Evolutionary conservation across 441 rosid species (phyloP).

Genomic region (Breynia disticha): DNA sequence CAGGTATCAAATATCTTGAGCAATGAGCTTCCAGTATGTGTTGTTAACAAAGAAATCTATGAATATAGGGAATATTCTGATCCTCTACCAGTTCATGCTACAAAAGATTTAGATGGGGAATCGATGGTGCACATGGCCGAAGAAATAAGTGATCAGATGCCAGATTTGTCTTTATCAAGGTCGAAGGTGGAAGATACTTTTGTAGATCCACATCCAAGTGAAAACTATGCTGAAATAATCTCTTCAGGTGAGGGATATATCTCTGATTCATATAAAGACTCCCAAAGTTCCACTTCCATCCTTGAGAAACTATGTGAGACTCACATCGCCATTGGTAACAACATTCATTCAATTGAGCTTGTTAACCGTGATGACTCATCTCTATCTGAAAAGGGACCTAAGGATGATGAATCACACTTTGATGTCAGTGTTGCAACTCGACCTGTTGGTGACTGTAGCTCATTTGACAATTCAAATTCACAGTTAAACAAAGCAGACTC

Average conservation of each 20-base stretch:
- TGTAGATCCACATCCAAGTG: conserved; percentile 6
- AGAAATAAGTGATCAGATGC: conserved; percentile 11
- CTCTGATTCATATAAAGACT: not conserved
- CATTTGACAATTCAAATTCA: conserved; percentile 14
- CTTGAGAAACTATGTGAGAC: not conserved
- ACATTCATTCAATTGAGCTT: not conserved
- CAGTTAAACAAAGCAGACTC: conserved; percentile 13
- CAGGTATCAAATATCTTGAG: conserved; percentile 2
- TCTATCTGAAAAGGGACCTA: conserved; percentile 20
- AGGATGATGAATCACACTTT: conserved; percentile 19
- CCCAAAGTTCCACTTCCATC: conserved; percentile 5
- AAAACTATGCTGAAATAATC: conserved; percentile 12
- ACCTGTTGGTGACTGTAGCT: conserved; percentile 16
- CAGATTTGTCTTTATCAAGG: conserved; percentile 17
- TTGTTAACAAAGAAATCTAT: conserved; percentile 19
- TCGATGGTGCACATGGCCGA: conserved; percentile 23
- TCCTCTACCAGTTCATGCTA: conserved; percentile 13
- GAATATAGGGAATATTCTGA: conserved; percentile 18
- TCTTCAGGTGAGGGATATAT: conserved; percentile 10
- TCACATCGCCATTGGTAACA: not conserved
- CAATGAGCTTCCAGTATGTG: conserved; percentile 18
- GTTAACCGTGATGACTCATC: conserved; percentile 12
- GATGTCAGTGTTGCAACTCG: conserved; percentile 21
- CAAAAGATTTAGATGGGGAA: conserved; percentile 26
- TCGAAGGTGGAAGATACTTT: conserved; percentile 12